These are phyloP conservation scores for Micractinium conductrix DNA, from an alignment of 139 green algal species.

Conservation along the genomic window DNA sequence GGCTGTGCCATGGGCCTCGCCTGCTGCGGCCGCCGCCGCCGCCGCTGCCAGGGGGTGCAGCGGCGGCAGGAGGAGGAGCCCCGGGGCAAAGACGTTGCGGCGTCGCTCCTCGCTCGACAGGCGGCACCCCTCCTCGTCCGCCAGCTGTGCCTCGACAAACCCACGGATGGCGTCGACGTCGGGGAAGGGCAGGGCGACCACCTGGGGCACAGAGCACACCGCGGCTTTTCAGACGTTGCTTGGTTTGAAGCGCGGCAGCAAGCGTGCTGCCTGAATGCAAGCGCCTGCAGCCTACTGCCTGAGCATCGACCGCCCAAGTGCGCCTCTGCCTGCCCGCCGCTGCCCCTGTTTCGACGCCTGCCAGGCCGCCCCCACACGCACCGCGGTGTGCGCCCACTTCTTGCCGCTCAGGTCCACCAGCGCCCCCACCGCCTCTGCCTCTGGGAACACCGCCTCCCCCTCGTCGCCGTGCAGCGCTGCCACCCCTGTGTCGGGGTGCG, in stretches of 20 bases:
- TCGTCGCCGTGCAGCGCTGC: slow-evolving; percentile 34
- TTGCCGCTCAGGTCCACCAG: slow-evolving; percentile 72
- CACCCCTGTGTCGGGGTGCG: slow-evolving; percentile 37
- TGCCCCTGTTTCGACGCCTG: no score
- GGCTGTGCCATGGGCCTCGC: neutral
- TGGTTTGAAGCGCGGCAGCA: no score
- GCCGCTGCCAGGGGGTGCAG: neutral
- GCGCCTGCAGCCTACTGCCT: no score
- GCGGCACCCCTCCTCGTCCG: neutral
- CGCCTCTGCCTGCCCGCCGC: no score
- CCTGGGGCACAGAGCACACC: no score
- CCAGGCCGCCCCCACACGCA: neutral
- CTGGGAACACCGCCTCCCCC: neutral
- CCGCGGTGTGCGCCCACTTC: slow-evolving; percentile 69
- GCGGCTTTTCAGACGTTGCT: no score
- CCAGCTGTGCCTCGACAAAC: neutral
- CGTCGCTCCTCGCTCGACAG: neutral
- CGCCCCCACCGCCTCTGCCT: slow-evolving; percentile 2
- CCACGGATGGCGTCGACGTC: no score
- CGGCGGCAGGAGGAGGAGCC: slow-evolving; percentile 28
- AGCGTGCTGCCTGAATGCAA: no score
- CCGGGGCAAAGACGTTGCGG: slow-evolving; percentile 42
- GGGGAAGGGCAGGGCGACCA: no score
- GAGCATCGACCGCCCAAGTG: no score
- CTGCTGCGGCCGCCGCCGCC: slow-evolving; percentile 14